phyloP scores from a whole-genome alignment of 306 rosid genomes.

The Mimosa bimucronata region DNA sequence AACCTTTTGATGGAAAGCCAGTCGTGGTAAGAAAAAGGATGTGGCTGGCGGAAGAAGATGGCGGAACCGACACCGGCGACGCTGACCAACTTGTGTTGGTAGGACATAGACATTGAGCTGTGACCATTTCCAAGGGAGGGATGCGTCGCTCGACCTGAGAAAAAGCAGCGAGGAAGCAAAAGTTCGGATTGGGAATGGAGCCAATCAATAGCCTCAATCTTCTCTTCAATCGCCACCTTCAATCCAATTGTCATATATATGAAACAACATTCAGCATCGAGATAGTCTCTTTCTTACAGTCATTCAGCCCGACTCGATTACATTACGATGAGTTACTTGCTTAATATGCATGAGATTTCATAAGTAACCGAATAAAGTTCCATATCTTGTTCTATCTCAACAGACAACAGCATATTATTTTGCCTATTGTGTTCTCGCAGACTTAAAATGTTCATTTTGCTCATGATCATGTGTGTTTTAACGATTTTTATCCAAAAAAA shows the following conservation, averaged over 20 bases:
- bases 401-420: background rate
- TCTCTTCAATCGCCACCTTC: constrained; percentile 82
- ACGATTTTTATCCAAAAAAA: background rate
- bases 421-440: background rate
- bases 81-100: constrained; percentile 48
- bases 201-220: constrained; percentile 87
- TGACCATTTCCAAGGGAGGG: constrained; percentile 34
- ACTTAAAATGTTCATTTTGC: background rate
- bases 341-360: background rate
- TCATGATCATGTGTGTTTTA: background rate
- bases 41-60: constrained; percentile 63
- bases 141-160: constrained; percentile 54
- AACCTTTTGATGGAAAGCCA: constrained; percentile 89
- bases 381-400: background rate
- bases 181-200: constrained; percentile 65
- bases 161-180: constrained; percentile 77
- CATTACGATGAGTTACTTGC: background rate
- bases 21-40: constrained; percentile 65
- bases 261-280: background rate
- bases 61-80: constrained; percentile 93
- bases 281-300: background rate
- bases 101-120: background rate
- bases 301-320: background rate
- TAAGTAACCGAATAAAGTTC: background rate
- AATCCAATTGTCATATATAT: background rate